Percentiles rank a stretch among this genome's conserved stretches.
phyloP scores from a whole-genome alignment of 305 asterid genomes.

The Plantago coronopus region DNA sequence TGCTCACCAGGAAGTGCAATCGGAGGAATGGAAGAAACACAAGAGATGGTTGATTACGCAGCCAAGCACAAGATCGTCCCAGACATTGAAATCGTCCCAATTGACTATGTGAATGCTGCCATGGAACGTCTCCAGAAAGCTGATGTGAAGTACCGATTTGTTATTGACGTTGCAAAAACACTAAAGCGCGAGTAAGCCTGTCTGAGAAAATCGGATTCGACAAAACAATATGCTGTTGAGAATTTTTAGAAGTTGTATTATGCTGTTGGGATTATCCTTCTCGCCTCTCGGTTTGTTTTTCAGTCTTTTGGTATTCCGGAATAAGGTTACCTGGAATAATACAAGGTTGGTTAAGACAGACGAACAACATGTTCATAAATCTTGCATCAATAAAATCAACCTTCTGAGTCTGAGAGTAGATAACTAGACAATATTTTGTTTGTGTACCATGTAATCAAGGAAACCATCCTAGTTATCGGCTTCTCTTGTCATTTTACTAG shows the following conservation, averaged over 20 bases:
- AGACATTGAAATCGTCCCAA: constrained; percentile 43
- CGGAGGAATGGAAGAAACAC: constrained; percentile 53
- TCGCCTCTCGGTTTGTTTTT: not conserved
- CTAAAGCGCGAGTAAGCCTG: constrained; percentile 24
- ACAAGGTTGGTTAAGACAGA: too few relatives aligned
- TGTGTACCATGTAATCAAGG: too few relatives aligned
- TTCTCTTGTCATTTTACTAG: too few relatives aligned
- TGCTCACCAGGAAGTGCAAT: constrained; percentile 32
- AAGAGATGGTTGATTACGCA: constrained; percentile 55
- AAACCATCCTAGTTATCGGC: too few relatives aligned
- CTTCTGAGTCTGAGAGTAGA: too few relatives aligned
- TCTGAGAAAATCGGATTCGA: not conserved
- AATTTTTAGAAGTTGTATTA: too few relatives aligned
- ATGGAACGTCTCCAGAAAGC: constrained; percentile 43
- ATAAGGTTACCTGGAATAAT: too few relatives aligned
- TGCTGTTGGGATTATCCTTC: not conserved
- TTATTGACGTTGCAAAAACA: constrained; percentile 34
- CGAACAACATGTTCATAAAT: too few relatives aligned
- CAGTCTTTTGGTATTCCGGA: not conserved
- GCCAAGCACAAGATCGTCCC: constrained; percentile 45
- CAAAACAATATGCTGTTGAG: not conserved
- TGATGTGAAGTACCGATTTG: constrained; percentile 47
- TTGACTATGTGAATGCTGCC: constrained; percentile 46
- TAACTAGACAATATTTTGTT: too few relatives aligned
- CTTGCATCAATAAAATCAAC: too few relatives aligned